phyloP scores from a whole-genome alignment of 305 asterid genomes.

The Rubia tinctorum region DNA sequence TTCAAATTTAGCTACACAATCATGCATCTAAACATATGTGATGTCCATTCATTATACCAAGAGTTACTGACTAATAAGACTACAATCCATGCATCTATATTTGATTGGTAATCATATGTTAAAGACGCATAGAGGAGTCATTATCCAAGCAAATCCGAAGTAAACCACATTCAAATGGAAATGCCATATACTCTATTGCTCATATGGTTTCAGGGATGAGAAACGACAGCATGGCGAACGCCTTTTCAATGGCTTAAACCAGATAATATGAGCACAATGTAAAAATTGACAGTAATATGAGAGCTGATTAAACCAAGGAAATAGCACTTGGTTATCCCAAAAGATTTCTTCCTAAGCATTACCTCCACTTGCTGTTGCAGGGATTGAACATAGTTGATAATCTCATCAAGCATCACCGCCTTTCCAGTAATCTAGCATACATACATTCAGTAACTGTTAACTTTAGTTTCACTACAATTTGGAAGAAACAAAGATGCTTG shows the following conservation, averaged over 20 bases:
- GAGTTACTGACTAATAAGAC: not conserved
- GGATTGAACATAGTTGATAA: constrained; percentile 90
- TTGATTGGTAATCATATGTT: not conserved
- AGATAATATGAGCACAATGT: not conserved
- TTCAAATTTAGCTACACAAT: not conserved
- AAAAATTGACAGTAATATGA: not conserved
- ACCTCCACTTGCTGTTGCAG: constrained; percentile 96
- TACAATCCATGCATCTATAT: not conserved
- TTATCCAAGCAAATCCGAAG: not conserved
- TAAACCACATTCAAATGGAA: too few relatives aligned
- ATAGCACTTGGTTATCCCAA: not conserved
- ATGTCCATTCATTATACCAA: not conserved
- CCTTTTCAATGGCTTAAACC: not conserved
- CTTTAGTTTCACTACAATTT: not conserved
- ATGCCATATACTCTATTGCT: not conserved
- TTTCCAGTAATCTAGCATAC: constrained; percentile 66
- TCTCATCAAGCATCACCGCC: constrained; percentile 98
- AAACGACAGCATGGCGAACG: not conserved
- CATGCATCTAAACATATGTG: not conserved
- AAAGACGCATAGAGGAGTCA: not conserved
- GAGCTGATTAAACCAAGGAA: not conserved
- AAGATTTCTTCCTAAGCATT: constrained; percentile 13
- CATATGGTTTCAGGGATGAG: not conserved
- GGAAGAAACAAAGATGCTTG: not conserved
- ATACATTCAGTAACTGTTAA: constrained; percentile 4